These are phyloP conservation scores for Raffaelea albimanens DNA, from an alignment of 2,329 filamentous ascomycete species.

Conservation along the genomic window DNA sequence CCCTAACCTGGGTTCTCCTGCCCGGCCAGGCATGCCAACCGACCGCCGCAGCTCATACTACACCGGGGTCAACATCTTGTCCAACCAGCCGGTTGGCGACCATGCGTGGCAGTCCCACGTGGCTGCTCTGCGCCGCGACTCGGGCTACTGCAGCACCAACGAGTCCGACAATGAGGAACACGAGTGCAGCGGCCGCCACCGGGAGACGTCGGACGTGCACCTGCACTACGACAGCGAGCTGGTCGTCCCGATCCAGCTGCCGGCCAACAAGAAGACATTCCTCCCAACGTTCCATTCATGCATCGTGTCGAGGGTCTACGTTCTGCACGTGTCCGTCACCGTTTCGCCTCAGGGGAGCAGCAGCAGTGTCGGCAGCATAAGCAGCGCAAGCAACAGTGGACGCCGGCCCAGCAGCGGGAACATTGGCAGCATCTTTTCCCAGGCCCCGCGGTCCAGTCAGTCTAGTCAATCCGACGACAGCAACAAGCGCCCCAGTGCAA, in stretches of 20 bases:
- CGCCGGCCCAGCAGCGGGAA: neutral
- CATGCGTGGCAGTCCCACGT: conserved; percentile 31
- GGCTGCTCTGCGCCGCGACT: conserved; percentile 34
- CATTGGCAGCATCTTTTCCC: neutral
- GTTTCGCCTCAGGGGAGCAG: conserved; percentile 21
- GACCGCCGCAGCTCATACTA: conserved; percentile 37
- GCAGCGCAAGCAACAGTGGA: too few species aligned
- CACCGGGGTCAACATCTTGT: conserved; percentile 30
- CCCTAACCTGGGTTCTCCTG: conserved; percentile 41
- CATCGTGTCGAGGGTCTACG: conserved; percentile 46
- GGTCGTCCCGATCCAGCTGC: conserved; percentile 38
- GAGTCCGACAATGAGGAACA: neutral
- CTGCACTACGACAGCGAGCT: conserved; percentile 32
- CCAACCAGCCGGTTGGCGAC: conserved; percentile 18
- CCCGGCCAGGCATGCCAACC: conserved; percentile 19
- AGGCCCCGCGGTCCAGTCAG: too few species aligned
- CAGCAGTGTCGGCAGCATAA: conserved; percentile 21
- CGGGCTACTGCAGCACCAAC: conserved; percentile 38
- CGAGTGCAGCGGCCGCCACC: neutral
- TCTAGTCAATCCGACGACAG: too few species aligned
- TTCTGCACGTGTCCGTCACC: conserved; percentile 34
- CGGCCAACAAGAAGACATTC: conserved; percentile 37
- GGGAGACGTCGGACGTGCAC: conserved; percentile 10
- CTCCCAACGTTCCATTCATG: conserved; percentile 50
- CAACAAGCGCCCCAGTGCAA: too few species aligned